A percentile compares a stretch with the other conserved stretches of the same genome.
phyloP scores from a whole-genome alignment of 2,329 filamentous ascomycete genomes.

The Penicillium polonicum region DNA sequence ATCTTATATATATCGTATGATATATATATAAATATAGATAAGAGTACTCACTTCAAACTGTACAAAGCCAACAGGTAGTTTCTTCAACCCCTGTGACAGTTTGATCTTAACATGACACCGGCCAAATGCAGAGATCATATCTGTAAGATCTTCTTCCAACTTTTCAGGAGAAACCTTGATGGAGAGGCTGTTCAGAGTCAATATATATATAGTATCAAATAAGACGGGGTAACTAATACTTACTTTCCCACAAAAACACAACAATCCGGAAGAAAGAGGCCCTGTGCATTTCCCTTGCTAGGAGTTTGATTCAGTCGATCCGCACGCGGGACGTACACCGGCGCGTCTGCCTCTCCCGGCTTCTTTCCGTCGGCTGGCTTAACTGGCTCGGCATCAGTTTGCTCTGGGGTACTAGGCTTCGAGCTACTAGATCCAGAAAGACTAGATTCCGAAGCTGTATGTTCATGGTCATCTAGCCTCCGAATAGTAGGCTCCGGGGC shows the following conservation, averaged over 20 bases:
- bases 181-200: conserved; percentile 26
- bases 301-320: conserved; percentile 31
- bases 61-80: conserved; percentile 40
- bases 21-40: background rate
- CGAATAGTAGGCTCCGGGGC: background rate
- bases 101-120: conserved; percentile 39
- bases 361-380: background rate
- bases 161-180: conserved; percentile 28
- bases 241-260: conserved; percentile 44
- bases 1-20: background rate
- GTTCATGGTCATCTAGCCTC: conserved; percentile 1
- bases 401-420: conserved; percentile 3
- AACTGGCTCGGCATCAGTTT: background rate
- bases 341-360: conserved; percentile 6
- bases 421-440: background rate
- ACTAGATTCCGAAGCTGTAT: background rate
- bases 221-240: conserved; percentile 9
- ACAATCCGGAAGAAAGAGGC: conserved; percentile 37
- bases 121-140: conserved; percentile 33
- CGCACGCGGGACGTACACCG: conserved; percentile 13
- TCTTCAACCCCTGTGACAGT: conserved; percentile 24
- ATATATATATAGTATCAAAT: background rate
- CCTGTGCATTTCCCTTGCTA: conserved; percentile 37
- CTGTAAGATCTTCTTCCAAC: conserved; percentile 30
- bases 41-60: conserved; percentile 37